Conservation (phyloP, 768 basidiomycete species). For the Kwoniella bestiolae region DNA sequence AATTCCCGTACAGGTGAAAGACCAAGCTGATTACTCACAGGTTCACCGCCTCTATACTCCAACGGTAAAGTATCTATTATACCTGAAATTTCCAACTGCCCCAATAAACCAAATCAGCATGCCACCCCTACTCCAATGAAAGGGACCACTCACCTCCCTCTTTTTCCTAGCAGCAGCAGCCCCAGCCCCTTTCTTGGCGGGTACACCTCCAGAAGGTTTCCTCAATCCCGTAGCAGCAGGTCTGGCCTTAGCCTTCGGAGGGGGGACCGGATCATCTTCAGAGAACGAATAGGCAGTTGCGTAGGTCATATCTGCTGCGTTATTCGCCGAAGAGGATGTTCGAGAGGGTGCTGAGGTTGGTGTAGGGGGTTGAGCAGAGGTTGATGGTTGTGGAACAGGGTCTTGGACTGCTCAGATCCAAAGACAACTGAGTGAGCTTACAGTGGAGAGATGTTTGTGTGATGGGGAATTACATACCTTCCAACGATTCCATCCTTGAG, state of each 20-base stretch:
- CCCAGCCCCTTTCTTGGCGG: constrained; percentile 65
- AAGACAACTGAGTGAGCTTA: neutral
- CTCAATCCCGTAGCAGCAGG: constrained; percentile 59
- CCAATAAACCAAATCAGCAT: constrained; percentile 5
- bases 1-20: neutral
- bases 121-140: neutral
- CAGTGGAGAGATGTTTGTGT: neutral
- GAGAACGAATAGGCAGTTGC: constrained; percentile 45
- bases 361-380: neutral
- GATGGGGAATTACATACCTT: constrained; percentile 9
- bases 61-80: constrained; percentile 77
- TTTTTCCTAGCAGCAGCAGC: constrained; percentile 82
- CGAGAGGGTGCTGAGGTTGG: constrained; percentile 10
- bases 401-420: constrained; percentile 5
- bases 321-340: constrained; percentile 15
- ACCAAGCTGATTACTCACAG: constrained; percentile 62
- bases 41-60: constrained; percentile 87
- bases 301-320: constrained; percentile 53
- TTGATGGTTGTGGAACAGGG: constrained; percentile 6
- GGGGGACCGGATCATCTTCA: constrained; percentile 33
- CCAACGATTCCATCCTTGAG: constrained; percentile 13
- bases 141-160: constrained; percentile 64
- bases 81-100: constrained; percentile 62
- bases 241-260: constrained; percentile 57
- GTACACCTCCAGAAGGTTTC: constrained; percentile 32